Conservation (phyloP, 73 alveolate species). For the Paramecium caudatum region DNA sequence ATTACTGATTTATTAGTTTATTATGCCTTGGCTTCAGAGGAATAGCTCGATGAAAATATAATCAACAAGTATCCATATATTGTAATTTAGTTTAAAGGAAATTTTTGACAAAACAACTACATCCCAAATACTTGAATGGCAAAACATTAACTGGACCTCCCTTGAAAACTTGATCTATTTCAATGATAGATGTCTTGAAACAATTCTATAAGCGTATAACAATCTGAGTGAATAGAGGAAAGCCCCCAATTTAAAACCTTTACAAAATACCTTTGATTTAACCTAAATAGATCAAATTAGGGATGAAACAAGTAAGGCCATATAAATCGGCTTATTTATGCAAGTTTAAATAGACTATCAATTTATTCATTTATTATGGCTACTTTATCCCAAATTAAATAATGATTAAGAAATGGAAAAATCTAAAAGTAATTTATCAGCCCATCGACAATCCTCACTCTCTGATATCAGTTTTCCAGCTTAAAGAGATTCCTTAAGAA, state of each 20-base stretch:
- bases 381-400: not conserved
- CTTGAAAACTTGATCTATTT: not conserved
- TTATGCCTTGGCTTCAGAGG: not conserved
- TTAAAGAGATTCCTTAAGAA: not conserved
- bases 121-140: not conserved
- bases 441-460: not conserved
- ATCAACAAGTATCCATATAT: not conserved
- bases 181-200: not conserved
- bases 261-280: constrained; percentile 7
- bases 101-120: not conserved
- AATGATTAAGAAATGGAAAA: not conserved
- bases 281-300: not conserved
- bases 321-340: not conserved
- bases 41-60: not conserved
- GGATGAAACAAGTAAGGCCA: not conserved
- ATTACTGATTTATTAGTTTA: not conserved
- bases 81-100: not conserved
- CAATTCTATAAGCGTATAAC: not conserved
- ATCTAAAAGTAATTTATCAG: constrained; percentile 31
- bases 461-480: constrained; percentile 14
- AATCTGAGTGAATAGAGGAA: not conserved
- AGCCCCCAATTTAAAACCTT: not conserved
- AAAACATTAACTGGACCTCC: not conserved
- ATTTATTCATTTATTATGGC: constrained; percentile 3
- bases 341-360: not conserved